A percentile compares a stretch with the other conserved stretches of the same genome.
These are phyloP conservation scores for Kwoniella bestiolae DNA, from an alignment of 768 basidiomycete genomes.

Conservation along the genomic window DNA sequence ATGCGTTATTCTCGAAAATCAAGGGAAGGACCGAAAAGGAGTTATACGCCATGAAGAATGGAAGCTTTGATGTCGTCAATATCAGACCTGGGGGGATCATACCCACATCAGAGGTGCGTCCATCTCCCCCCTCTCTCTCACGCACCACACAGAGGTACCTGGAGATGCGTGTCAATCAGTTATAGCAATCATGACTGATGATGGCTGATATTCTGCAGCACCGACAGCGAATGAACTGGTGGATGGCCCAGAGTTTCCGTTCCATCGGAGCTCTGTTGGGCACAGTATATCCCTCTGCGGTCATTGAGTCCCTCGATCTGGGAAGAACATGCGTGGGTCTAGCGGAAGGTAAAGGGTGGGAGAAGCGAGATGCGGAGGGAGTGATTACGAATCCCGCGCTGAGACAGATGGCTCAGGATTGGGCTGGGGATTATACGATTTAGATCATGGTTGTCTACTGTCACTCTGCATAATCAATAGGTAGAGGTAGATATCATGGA, in stretches of 20 bases:
- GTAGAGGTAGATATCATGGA: too few relatives aligned
- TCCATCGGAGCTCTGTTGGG: conserved; percentile 7
- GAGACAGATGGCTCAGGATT: conserved; percentile 19
- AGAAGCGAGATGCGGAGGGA: conserved; percentile 21
- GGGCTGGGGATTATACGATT: background rate
- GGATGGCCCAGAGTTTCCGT: conserved; percentile 1
- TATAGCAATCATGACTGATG: too few relatives aligned
- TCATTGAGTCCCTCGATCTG: conserved; percentile 23
- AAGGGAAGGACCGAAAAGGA: conserved; percentile 56
- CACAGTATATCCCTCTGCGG: conserved; percentile 5
- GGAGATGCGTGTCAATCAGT: too few relatives aligned
- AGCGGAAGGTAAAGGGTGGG: conserved; percentile 27
- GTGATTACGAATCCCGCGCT: conserved; percentile 26
- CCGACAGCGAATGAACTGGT: conserved; percentile 6
- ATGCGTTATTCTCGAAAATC: conserved; percentile 56
- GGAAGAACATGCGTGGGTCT: conserved; percentile 21
- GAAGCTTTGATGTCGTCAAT: conserved; percentile 27
- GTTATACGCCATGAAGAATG: conserved; percentile 1
- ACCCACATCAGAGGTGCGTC: conserved; percentile 31
- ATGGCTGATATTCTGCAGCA: conserved; percentile 9
- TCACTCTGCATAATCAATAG: background rate
- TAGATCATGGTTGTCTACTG: background rate
- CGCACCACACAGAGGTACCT: too few relatives aligned
- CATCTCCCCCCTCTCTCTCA: background rate
- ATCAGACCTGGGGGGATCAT: conserved; percentile 37